These are phyloP conservation scores for Aspergillus arachidicola DNA, from an alignment of 2,329 filamentous ascomycete genomes.

Conservation along the genomic window DNA sequence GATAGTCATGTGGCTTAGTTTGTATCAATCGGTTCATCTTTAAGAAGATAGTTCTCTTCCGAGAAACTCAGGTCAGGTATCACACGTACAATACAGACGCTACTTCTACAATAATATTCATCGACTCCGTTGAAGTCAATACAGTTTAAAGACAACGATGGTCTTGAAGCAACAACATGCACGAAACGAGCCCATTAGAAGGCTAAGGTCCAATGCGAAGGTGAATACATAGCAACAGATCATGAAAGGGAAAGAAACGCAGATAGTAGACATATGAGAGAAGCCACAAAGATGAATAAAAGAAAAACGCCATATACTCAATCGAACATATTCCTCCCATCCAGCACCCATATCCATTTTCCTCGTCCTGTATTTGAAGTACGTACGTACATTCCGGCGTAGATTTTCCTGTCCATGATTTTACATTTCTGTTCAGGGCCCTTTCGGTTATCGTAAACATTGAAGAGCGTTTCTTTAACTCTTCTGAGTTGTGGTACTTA, in stretches of 20 bases:
- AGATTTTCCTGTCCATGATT: background rate
- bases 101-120: background rate
- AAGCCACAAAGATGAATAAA: background rate
- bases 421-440: background rate
- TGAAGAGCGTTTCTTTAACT: background rate
- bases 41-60: background rate
- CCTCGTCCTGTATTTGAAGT: background rate
- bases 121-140: background rate
- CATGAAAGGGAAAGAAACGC: background rate
- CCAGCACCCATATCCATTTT: background rate
- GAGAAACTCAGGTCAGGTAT: background rate
- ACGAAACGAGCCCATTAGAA: background rate
- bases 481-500: background rate
- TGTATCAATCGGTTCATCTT: background rate
- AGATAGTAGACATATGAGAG: background rate
- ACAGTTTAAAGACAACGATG: background rate
- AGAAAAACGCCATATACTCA: background rate
- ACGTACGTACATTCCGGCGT: background rate
- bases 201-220: background rate
- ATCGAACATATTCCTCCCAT: background rate
- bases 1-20: background rate
- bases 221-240: background rate
- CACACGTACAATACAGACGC: background rate
- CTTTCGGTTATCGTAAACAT: background rate
- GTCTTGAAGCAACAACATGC: background rate